These are phyloP conservation scores for Oxyria digyna DNA, from an alignment of 148 eudicot species.

Conservation along the genomic window DNA sequence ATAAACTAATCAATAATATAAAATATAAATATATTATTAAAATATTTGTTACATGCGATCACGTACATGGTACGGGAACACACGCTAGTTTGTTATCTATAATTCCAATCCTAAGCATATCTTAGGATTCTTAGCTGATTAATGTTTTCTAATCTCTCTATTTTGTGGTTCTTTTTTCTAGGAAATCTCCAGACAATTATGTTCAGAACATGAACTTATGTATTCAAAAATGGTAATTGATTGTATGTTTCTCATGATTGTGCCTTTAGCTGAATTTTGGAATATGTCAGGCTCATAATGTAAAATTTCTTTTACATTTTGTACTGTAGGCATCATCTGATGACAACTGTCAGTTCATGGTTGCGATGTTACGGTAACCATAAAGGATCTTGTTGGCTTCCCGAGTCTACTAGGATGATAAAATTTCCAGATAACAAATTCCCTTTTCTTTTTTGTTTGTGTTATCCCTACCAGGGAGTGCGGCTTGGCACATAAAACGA, in stretches of 20 bases:
- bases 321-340: conserved; percentile 77
- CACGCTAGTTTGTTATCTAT: too few species aligned
- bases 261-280: neutral
- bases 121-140: neutral
- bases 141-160: neutral
- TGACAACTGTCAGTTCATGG: conserved; percentile 79
- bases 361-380: conserved; percentile 71
- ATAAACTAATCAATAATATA: too few species aligned
- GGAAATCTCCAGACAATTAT: conserved; percentile 89
- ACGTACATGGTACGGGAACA: too few species aligned
- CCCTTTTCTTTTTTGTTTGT: neutral
- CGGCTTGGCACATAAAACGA: conserved; percentile 93
- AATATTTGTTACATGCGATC: too few species aligned
- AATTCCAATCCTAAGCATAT: neutral
- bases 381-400: neutral
- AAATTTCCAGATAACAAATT: conserved; percentile 2
- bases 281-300: conserved; percentile 8
- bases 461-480: conserved; percentile 52
- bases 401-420: neutral
- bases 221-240: conserved; percentile 82
- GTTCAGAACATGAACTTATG: conserved; percentile 55
- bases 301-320: conserved; percentile 1
- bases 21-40: too few species aligned
- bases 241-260: neutral
- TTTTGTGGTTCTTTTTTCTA: conserved; percentile 15